Evolutionary conservation across 208 protist genomes (phyloP).

Genomic region (Vickermania spadyakhi): DNA sequence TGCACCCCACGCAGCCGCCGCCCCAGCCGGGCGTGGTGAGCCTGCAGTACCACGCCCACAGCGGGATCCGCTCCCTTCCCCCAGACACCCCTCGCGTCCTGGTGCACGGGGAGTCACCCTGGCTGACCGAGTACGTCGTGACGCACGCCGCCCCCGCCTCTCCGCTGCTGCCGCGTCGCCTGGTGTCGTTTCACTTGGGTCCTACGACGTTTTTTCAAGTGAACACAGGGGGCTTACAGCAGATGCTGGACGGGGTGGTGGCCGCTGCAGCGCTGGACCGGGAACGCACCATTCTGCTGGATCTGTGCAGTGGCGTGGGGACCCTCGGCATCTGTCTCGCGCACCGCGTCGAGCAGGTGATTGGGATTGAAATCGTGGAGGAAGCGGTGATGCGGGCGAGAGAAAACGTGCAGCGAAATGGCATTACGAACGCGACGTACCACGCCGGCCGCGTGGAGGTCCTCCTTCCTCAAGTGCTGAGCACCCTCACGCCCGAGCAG

Average conservation of each 20-base stretch:
- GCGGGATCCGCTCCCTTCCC: constrained; percentile 47
- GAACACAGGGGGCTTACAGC: constrained; percentile 87
- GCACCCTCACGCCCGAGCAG: constrained; percentile 25
- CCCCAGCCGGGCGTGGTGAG: constrained; percentile 38
- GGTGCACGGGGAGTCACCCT: constrained; percentile 39
- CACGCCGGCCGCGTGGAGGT: constrained; percentile 90
- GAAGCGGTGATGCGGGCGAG: constrained; percentile 82
- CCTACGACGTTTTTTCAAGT: constrained; percentile 95
- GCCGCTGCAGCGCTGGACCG: constrained; percentile 40
- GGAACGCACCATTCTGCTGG: constrained; percentile 75
- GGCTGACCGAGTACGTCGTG: constrained; percentile 65
- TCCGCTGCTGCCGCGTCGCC: no score
- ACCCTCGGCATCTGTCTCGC: constrained; percentile 91
- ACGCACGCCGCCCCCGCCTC: no score
- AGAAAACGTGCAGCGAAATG: constrained; percentile 80
- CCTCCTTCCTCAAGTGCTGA: constrained; percentile 59
- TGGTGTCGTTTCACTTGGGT: constrained; percentile 79
- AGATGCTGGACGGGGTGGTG: constrained; percentile 66
- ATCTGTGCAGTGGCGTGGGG: constrained; percentile 95
- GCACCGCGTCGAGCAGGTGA: constrained; percentile 69
- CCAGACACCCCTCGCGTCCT: constrained; percentile 48
- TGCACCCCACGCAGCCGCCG: constrained; percentile 6
- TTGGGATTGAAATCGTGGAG: constrained; percentile 91
- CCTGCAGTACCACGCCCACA: constrained; percentile 72
- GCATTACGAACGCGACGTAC: constrained; percentile 84